Conservation (phyloP, 2,329 filamentous ascomycete species). For the Cercospora beticola region DNA sequence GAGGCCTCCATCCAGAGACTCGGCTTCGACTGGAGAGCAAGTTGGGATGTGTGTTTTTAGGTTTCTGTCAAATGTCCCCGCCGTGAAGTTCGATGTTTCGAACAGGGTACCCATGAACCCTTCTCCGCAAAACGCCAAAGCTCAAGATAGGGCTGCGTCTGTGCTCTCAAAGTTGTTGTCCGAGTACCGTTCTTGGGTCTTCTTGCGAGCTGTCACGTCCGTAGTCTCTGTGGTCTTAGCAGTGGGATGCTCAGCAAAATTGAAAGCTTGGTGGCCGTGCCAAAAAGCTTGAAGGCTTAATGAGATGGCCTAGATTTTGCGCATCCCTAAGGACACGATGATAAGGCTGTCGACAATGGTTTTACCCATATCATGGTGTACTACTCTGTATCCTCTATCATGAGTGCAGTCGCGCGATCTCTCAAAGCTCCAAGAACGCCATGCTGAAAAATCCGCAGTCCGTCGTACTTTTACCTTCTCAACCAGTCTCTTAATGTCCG, state of each 20-base stretch:
- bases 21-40: neutral
- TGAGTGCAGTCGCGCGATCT: neutral
- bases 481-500: slow-evolving; percentile 43
- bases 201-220: neutral
- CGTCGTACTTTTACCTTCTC: neutral
- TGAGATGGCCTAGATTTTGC: neutral
- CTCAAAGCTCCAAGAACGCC: neutral
- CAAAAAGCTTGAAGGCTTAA: neutral
- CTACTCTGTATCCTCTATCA: neutral
- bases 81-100: neutral
- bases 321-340: neutral
- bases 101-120: neutral
- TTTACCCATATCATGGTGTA: neutral
- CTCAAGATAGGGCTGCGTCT: neutral
- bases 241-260: neutral
- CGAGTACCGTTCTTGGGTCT: neutral
- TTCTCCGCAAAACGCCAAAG: neutral
- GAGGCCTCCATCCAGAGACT: neutral
- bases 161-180: neutral
- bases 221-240: neutral
- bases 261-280: neutral
- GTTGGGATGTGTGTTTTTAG: neutral
- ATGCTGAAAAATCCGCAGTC: neutral
- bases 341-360: neutral
- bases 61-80: neutral